Percentiles rank a stretch among this genome's conserved stretches.
phyloP scores from a whole-genome alignment of 345 rosid species.

The Excoecaria agallocha region DNA sequence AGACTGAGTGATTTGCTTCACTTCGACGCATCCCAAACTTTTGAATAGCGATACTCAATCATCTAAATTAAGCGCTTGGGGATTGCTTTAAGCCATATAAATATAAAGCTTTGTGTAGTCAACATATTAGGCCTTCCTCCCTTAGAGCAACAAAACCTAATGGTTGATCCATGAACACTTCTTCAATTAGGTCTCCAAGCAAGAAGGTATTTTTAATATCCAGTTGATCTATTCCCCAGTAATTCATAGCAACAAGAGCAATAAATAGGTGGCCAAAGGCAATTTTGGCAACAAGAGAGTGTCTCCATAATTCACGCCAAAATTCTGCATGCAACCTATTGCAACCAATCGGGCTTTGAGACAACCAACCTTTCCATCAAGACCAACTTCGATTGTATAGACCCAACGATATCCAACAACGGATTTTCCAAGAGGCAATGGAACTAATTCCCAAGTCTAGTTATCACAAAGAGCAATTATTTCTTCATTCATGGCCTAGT shows the following conservation, averaged over 20 bases:
- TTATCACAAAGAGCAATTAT: not conserved
- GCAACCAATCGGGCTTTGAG: not conserved
- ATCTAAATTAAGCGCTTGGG: not conserved
- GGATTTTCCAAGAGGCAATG: not conserved
- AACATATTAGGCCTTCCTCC: not conserved
- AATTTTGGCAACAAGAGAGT: not conserved
- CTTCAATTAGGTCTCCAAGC: not conserved
- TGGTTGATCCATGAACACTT: not conserved
- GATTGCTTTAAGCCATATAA: not conserved
- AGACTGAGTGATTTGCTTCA: not conserved
- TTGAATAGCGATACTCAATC: not conserved
- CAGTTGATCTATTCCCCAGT: not conserved
- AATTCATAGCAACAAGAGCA: not conserved
- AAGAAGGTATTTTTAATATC: not conserved
- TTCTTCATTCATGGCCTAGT: not conserved
- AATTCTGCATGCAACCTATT: not conserved
- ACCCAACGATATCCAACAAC: not conserved
- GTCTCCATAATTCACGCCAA: not conserved
- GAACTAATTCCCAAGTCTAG: not conserved
- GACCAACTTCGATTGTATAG: not conserved
- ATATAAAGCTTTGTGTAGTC: not conserved
- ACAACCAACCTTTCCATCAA: not conserved
- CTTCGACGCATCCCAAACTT: not conserved
- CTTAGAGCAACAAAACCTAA: not conserved
- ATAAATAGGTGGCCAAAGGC: not conserved